Evolutionary conservation across 306 rosid genomes (phyloP).

Genomic region (Canavalia ensiformis): DNA sequence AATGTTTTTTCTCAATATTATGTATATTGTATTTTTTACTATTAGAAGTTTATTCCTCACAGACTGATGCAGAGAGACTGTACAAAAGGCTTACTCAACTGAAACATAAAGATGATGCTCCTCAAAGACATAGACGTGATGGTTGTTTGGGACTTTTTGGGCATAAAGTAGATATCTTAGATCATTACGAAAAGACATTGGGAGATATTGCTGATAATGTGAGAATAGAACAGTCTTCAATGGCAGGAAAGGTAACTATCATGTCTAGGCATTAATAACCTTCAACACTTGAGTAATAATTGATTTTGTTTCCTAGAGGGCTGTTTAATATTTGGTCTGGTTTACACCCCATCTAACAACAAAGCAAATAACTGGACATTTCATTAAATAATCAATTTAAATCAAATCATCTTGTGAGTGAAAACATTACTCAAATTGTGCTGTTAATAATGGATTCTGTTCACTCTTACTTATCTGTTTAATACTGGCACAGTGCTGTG

Average conservation of each 20-base stretch:
- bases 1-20: not conserved
- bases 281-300: slow-evolving; percentile 5
- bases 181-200: slow-evolving; percentile 68
- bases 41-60: slow-evolving; percentile 35
- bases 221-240: slow-evolving; percentile 68
- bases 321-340: slow-evolving; percentile 10
- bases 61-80: slow-evolving; percentile 76
- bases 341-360: slow-evolving; percentile 10
- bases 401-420: not conserved
- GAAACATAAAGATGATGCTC: slow-evolving; percentile 47
- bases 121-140: slow-evolving; percentile 57
- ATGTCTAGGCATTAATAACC: slow-evolving; percentile 20
- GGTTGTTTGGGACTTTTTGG: slow-evolving; percentile 76
- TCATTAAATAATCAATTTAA: slow-evolving; percentile 17
- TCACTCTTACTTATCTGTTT: not conserved
- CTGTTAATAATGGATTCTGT: not conserved
- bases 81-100: slow-evolving; percentile 61
- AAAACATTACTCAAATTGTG: not conserved
- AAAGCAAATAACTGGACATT: slow-evolving; percentile 30
- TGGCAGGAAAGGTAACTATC: slow-evolving; percentile 67
- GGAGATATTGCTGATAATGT: slow-evolving; percentile 66
- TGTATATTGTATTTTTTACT: slow-evolving; percentile 7
- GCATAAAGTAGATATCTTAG: slow-evolving; percentile 58
- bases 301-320: slow-evolving; percentile 12
- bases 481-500: not conserved